Evolutionary conservation across 1,284 basidiomycete species (phyloP).

Genomic region (Schizophyllum commune): DNA sequence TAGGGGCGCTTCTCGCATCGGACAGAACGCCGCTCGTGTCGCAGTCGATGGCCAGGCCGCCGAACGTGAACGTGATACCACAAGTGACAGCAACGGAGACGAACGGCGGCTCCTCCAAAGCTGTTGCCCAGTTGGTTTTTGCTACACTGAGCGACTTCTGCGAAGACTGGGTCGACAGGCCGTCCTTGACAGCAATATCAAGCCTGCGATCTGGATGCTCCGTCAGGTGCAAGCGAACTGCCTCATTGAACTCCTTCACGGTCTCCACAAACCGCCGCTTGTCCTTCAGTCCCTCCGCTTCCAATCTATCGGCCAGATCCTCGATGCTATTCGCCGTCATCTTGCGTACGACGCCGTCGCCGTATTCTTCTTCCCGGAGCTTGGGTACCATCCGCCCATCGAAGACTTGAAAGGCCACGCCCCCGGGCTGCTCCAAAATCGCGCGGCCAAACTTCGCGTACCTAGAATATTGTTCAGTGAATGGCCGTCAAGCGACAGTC

Average conservation of each 20-base stretch:
- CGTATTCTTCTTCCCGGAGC: constrained; percentile 57
- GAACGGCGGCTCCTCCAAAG: constrained; percentile 44
- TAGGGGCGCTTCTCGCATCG: constrained; percentile 28
- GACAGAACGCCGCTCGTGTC: constrained; percentile 43
- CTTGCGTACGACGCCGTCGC: constrained; percentile 48
- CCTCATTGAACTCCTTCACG: constrained; percentile 41
- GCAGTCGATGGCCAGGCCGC: constrained; percentile 53
- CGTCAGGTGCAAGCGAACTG: constrained; percentile 29
- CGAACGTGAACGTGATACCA: constrained; percentile 67
- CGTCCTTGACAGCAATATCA: constrained; percentile 60
- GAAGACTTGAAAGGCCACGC: constrained; percentile 57
- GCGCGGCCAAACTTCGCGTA: constrained; percentile 59
- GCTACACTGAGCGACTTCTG: constrained; percentile 25
- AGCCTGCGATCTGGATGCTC: constrained; percentile 32
- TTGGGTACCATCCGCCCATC: constrained; percentile 35
- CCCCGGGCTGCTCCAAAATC: constrained; percentile 49
- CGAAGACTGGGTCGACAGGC: constrained; percentile 36
- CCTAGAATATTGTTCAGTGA: constrained; percentile 36
- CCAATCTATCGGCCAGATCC: constrained; percentile 42
- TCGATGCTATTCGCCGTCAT: constrained; percentile 41
- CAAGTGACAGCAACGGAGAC: constrained; percentile 60
- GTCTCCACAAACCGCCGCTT: constrained; percentile 36
- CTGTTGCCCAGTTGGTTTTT: constrained; percentile 56
- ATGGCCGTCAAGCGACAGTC: constrained; percentile 17
- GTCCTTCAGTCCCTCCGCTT: constrained; percentile 36